These are phyloP conservation scores for Ensete ventricosum DNA, from an alignment of 176 grass and related monocot species.

Conservation along the genomic window DNA sequence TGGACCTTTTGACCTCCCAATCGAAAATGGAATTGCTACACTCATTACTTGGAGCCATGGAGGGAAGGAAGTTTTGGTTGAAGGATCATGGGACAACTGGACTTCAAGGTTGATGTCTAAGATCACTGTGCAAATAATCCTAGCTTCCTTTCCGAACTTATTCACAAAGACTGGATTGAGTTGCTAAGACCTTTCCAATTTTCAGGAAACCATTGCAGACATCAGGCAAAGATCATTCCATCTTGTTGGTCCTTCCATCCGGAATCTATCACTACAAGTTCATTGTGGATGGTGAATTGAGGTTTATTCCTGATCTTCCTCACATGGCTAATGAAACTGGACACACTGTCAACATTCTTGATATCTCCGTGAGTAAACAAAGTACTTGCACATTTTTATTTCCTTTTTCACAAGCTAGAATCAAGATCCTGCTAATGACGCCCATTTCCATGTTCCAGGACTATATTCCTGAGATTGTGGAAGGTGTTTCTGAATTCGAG, in stretches of 20 bases:
- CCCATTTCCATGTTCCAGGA: conserved; percentile 36
- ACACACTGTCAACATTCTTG: conserved; percentile 67
- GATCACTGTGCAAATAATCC: no score
- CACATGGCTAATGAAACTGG: conserved; percentile 61
- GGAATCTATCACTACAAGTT: conserved; percentile 85
- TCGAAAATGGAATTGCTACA: conserved; percentile 55
- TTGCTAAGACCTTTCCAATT: conserved; percentile 34
- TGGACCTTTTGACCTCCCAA: conserved; percentile 10
- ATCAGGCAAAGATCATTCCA: conserved; percentile 84
- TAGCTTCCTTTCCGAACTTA: no score
- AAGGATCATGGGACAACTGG: conserved; percentile 99
- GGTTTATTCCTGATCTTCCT: conserved; percentile 66
- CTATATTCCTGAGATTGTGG: conserved; percentile 66
- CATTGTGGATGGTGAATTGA: conserved; percentile 78
- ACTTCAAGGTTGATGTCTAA: not conserved
- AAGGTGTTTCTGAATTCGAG: conserved; percentile 64
- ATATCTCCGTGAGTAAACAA: conserved; percentile 77
- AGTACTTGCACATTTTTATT: not conserved
- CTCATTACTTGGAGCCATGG: conserved; percentile 76
- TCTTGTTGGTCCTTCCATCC: conserved; percentile 76
- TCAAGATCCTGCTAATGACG: conserved; percentile 8
- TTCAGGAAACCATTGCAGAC: conserved; percentile 72
- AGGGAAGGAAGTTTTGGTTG: conserved; percentile 60
- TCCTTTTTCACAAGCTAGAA: not conserved
- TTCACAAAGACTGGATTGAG: conserved; percentile 1